Evolutionary conservation across 129 eudicot genomes (phyloP).

Genomic region (Scalesia atractyloides): DNA sequence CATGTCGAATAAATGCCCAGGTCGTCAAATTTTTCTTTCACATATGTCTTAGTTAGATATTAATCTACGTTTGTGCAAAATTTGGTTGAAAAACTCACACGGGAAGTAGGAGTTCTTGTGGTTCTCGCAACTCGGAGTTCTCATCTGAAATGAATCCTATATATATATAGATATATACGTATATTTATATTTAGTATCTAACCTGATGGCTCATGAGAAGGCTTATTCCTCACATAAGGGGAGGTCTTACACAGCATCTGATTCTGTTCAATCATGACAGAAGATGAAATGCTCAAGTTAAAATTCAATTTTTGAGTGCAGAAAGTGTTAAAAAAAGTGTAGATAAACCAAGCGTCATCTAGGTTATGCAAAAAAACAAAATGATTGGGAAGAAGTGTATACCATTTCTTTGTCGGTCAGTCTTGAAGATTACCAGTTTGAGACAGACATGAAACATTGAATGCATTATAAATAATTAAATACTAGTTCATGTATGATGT

Average conservation of each 20-base stretch:
- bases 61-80: too few relatives aligned
- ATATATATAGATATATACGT: not conserved
- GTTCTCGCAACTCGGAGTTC: too few relatives aligned
- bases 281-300: constrained; percentile 11
- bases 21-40: too few relatives aligned
- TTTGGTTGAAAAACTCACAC: too few relatives aligned
- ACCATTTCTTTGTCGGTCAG: constrained; percentile 92
- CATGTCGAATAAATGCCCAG: too few relatives aligned
- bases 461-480: constrained; percentile 7
- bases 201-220: constrained; percentile 54
- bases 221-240: constrained; percentile 28
- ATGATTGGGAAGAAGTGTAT: constrained; percentile 25
- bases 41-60: too few relatives aligned
- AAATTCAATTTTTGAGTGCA: not conserved
- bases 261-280: constrained; percentile 67
- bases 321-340: constrained; percentile 1
- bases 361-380: constrained; percentile 9
- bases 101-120: too few relatives aligned
- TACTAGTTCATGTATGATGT: constrained; percentile 23
- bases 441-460: constrained; percentile 35
- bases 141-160: not conserved
- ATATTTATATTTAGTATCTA: not conserved
- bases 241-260: constrained; percentile 55
- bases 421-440: constrained; percentile 40
- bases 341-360: constrained; percentile 11